phyloP scores from a whole-genome alignment of 2,329 filamentous ascomycete species.

The Fusarium mangiferae region DNA sequence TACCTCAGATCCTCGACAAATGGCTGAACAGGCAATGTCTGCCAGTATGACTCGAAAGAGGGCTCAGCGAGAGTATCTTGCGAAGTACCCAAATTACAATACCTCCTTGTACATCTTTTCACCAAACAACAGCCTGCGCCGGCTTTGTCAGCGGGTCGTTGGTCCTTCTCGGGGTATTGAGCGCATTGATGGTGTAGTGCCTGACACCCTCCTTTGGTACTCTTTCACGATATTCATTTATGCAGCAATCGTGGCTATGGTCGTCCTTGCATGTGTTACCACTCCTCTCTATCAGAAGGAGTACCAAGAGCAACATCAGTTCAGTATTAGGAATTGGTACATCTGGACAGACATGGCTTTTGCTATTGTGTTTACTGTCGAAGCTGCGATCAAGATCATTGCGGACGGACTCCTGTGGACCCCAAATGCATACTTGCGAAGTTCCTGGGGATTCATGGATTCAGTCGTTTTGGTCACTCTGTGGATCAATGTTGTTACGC shows the following conservation, averaged over 20 bases:
- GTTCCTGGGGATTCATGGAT: conserved; percentile 97
- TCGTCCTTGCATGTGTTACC: conserved; percentile 92
- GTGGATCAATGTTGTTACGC: conserved; percentile 92
- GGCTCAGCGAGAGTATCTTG: conserved; percentile 90
- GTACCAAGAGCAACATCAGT: conserved; percentile 73
- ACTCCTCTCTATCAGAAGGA: conserved; percentile 94
- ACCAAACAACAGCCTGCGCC: conserved; percentile 80
- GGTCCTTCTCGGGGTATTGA: conserved; percentile 89
- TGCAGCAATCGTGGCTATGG: conserved; percentile 94
- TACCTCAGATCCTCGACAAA: conserved; percentile 82
- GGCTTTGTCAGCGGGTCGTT: conserved; percentile 87
- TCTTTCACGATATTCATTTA: conserved; percentile 94
- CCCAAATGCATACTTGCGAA: conserved; percentile 95
- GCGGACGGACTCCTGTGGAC: conserved; percentile 97
- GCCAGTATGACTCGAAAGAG: conserved; percentile 84
- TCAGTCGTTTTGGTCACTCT: conserved; percentile 89
- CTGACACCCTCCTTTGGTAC: conserved; percentile 92
- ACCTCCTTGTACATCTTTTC: conserved; percentile 89
- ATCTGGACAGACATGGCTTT: conserved; percentile 94
- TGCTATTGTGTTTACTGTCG: conserved; percentile 83
- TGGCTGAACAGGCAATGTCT: conserved; percentile 90
- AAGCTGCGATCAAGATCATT: conserved; percentile 91
- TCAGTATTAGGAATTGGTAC: conserved; percentile 84
- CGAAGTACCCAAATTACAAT: conserved; percentile 90
- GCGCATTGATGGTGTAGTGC: conserved; percentile 88